A percentile compares a stretch with the other conserved stretches of the same genome.
Evolutionary conservation across 2,329 filamentous ascomycete species (phyloP).

Genomic region (Blumeriella jaapii): DNA sequence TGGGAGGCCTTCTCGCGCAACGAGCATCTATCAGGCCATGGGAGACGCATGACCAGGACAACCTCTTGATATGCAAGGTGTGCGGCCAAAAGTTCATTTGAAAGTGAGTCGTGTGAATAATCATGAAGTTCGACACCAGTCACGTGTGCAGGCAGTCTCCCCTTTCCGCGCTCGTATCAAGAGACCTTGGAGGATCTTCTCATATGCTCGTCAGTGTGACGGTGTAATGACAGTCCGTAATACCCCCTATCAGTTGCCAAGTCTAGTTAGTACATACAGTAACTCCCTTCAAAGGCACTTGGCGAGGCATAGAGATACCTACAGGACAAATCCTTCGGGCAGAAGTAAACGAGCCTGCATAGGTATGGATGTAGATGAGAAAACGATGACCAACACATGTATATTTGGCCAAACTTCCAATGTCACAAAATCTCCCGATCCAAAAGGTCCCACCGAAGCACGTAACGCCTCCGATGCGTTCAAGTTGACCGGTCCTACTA

Average conservation of each 20-base stretch:
- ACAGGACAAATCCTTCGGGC: constrained; percentile 14
- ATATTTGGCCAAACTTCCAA: too few species aligned
- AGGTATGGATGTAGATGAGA: background rate
- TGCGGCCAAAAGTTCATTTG: constrained; percentile 21
- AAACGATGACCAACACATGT: background rate
- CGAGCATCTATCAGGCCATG: constrained; percentile 22
- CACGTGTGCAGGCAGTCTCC: too few species aligned
- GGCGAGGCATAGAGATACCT: constrained; percentile 18
- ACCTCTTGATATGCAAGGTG: constrained; percentile 13
- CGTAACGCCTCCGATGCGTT: background rate
- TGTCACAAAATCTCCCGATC: too few species aligned
- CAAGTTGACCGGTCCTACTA: constrained; percentile 1
- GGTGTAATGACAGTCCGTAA: too few species aligned
- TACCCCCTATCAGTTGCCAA: too few species aligned
- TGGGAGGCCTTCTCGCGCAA: constrained; percentile 19
- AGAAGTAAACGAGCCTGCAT: constrained; percentile 33
- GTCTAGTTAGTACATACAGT: too few species aligned
- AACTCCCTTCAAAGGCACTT: constrained; percentile 23
- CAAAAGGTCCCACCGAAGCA: too few species aligned
- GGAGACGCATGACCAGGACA: constrained; percentile 16
- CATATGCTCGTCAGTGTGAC: too few species aligned
- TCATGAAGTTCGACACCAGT: too few species aligned
- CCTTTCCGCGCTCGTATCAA: too few species aligned
- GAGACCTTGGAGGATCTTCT: too few species aligned
- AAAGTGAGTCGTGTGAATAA: constrained; percentile 18